Percentiles rank a stretch among this genome's conserved stretches.
These are phyloP conservation scores for Cercospora canescens DNA, from an alignment of 2,329 filamentous ascomycete genomes.

Conservation along the genomic window DNA sequence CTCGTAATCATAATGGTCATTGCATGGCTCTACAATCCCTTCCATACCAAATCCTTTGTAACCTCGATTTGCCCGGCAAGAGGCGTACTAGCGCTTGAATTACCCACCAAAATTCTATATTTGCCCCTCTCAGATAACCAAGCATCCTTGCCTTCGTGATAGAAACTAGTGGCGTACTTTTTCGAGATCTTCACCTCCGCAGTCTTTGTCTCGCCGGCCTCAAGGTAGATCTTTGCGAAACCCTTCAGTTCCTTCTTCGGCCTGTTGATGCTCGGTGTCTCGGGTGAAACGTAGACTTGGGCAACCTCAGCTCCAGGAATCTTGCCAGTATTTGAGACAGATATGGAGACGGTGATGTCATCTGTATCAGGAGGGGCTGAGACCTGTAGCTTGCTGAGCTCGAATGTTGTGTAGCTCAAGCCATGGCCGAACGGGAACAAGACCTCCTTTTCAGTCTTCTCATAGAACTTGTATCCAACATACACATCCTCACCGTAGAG, in stretches of 20 bases:
- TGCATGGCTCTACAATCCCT: conserved; percentile 48
- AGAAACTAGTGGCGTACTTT: conserved; percentile 69
- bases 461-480: conserved; percentile 73
- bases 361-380: conserved; percentile 50
- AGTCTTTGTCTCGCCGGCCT: conserved; percentile 57
- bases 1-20: background rate
- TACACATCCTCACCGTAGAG: conserved; percentile 72
- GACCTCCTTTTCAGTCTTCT: conserved; percentile 59
- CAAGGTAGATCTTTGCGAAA: conserved; percentile 65
- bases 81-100: conserved; percentile 56
- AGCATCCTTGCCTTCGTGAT: conserved; percentile 65
- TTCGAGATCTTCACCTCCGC: conserved; percentile 59
- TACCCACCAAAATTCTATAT: conserved; percentile 63
- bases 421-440: conserved; percentile 78
- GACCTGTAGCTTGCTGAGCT: conserved; percentile 60
- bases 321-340: conserved; percentile 58
- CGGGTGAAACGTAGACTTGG: conserved; percentile 67
- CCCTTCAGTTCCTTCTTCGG: conserved; percentile 71
- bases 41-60: conserved; percentile 66
- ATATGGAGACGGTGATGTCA: conserved; percentile 49
- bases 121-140: conserved; percentile 68
- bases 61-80: conserved; percentile 59
- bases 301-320: conserved; percentile 63
- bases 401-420: conserved; percentile 73
- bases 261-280: conserved; percentile 61